These are phyloP conservation scores for Lindgomyces ingoldianus DNA, from an alignment of 495 filamentous ascomycete species.

Conservation along the genomic window DNA sequence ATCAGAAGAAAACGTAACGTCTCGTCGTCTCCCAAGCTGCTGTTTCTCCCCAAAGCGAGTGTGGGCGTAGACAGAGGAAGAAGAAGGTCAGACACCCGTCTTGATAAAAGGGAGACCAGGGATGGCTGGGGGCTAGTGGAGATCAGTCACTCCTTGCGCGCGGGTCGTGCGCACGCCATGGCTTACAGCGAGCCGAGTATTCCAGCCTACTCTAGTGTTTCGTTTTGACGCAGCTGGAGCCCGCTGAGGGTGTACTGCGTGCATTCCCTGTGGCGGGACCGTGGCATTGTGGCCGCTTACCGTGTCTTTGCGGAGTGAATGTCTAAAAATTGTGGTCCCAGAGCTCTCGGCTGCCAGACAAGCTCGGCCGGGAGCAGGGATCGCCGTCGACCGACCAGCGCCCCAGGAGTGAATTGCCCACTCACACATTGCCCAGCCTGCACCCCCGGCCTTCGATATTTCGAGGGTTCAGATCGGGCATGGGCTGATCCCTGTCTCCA, in stretches of 20 bases:
- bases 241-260: background rate
- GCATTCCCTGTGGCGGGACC: too few species aligned
- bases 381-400: background rate
- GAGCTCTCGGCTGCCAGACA: background rate
- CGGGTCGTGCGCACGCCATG: background rate
- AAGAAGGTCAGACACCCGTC: background rate
- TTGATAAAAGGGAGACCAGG: constrained; percentile 25
- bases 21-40: background rate
- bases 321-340: background rate
- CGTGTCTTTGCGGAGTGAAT: background rate
- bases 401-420: background rate
- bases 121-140: constrained; percentile 21
- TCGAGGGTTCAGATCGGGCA: background rate
- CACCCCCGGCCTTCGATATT: background rate
- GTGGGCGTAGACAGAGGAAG: constrained; percentile 24
- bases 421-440: background rate
- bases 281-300: background rate
- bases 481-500: constrained; percentile 1
- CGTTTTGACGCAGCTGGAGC: background rate
- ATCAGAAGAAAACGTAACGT: background rate
- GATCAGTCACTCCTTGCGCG: constrained; percentile 14
- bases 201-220: background rate
- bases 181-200: background rate
- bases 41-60: constrained; percentile 28
- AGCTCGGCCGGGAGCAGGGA: background rate